Conservation (phyloP, 2,329 filamentous ascomycete genomes). For the Fusarium sterilihyphosum region DNA sequence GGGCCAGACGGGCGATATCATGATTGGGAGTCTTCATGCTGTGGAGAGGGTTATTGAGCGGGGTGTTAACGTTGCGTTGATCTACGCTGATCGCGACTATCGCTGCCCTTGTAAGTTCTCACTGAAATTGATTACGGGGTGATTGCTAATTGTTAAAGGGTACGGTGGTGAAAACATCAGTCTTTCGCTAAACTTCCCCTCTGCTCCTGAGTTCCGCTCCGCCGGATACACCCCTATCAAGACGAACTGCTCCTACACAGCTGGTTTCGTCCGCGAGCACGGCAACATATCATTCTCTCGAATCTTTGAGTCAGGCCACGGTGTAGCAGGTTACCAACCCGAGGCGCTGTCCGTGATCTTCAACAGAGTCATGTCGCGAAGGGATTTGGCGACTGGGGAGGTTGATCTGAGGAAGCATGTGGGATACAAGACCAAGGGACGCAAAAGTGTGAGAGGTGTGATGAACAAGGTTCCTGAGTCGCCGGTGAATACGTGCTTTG, state of each 20-base stretch:
- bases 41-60: slow-evolving; percentile 67
- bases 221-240: slow-evolving; percentile 77
- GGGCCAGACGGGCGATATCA: slow-evolving; percentile 68
- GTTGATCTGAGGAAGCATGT: slow-evolving; percentile 52
- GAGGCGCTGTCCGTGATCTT: slow-evolving; percentile 64
- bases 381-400: slow-evolving; percentile 64
- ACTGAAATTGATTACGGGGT: rapidly evolving
- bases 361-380: slow-evolving; percentile 63
- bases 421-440: slow-evolving; percentile 50
- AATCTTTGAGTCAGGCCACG: slow-evolving; percentile 71
- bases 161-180: slow-evolving; percentile 69
- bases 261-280: slow-evolving; percentile 77
- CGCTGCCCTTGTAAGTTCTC: slow-evolving; percentile 65
- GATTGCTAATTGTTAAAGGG: slow-evolving; percentile 11
- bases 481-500: slow-evolving; percentile 65
- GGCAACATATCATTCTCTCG: slow-evolving; percentile 75
- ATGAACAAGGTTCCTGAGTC: slow-evolving; percentile 59
- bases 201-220: slow-evolving; percentile 61
- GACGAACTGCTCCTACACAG: slow-evolving; percentile 71
- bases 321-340: slow-evolving; percentile 67
- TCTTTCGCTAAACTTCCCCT: slow-evolving; percentile 67
- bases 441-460: slow-evolving; percentile 60
- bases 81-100: slow-evolving; percentile 72
- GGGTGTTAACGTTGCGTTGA: slow-evolving; percentile 73
- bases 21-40: slow-evolving; percentile 50